Base-by-base conservation (phyloP, 805 yeast species). In the Hanseniaspora nectarophila region DNA sequence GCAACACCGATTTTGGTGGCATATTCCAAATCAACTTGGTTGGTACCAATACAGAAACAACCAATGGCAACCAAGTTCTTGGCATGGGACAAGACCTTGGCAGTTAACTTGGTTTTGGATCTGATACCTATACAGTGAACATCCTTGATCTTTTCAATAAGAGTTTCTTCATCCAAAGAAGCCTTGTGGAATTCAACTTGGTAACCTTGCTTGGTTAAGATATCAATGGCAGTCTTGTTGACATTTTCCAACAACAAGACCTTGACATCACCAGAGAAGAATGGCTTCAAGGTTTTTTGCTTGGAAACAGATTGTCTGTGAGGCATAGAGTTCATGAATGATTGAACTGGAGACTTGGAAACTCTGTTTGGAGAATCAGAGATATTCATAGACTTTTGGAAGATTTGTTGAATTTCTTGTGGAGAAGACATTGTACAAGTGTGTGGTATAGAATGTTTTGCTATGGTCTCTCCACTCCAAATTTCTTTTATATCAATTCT, bases 1-100 rank as follows among this genome's bases (percentile, higher is more conserved):
- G 97, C 89, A 67, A 90, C 78, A 72, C 98, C 98, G 46, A 78
- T 76, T 63, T 82, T 78, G 57, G 97, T 96, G 54, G 98, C 98
- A 61, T 66, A 85, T 60, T 85, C 85, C 57, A 89, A 75, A 67
- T 92, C 94, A 53, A 92, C 98, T 73, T 92, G 98, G 73, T 92
- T 92, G 56, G 97, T 92, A 63, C 98, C 98, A 60, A 92, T 92
- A 76, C 98, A 92, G 84, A 92, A 92, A 73, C 98, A 92, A 54
- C 98, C 98, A 69, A 92, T 74, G 31, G 79, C 89, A 26, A 85
- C 85, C 69, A 92, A 75, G 73, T 90, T 86, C 67, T 81, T 83
- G 54, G 98, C 98, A 61, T 85, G 85, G 57, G 78, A 73, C 61
- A 92, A 74, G 28, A 92, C 80, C 49, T 79, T 80, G 59, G 78